phyloP scores from a whole-genome alignment of 805 yeast species.

The Candida jianshihensis region DNA sequence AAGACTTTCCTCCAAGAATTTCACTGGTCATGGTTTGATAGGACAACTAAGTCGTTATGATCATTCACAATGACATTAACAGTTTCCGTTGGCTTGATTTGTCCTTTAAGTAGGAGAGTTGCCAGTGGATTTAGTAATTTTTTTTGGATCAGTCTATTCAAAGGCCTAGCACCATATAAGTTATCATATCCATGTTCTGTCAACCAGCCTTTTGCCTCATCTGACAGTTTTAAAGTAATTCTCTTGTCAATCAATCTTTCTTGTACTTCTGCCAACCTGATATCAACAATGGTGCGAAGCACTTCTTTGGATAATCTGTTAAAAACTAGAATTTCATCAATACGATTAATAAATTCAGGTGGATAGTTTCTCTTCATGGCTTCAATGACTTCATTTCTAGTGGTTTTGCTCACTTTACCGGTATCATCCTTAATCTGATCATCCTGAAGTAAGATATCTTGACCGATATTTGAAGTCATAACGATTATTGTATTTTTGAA shows the following conservation, averaged over 20 bases:
- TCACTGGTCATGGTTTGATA: constrained; percentile 38
- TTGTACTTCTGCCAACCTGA: constrained; percentile 75
- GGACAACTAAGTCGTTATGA: constrained; percentile 36
- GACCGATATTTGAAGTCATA: constrained; percentile 96
- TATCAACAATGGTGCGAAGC: constrained; percentile 73
- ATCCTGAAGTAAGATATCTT: constrained; percentile 74
- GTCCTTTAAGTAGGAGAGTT: constrained; percentile 68
- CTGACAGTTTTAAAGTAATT: constrained; percentile 50
- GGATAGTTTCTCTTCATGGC: constrained; percentile 70
- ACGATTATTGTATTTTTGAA: constrained; percentile 92
- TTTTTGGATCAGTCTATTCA: constrained; percentile 84
- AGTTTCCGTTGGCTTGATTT: constrained; percentile 51
- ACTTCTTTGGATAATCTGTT: constrained; percentile 79
- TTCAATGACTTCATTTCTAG: constrained; percentile 56
- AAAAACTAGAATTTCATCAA: constrained; percentile 91
- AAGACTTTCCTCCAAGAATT: too few species aligned
- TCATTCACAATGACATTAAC: constrained; percentile 43
- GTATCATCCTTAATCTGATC: constrained; percentile 40
- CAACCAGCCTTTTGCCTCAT: constrained; percentile 69
- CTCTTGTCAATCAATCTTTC: constrained; percentile 74
- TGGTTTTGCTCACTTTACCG: constrained; percentile 47
- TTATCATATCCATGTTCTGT: constrained; percentile 87
- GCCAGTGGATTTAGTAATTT: constrained; percentile 86
- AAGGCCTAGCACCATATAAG: constrained; percentile 91
- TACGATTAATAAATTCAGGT: constrained; percentile 91